phyloP scores from a whole-genome alignment of 352 stramenopile species.

The Phytopythium chamaehyphon region DNA sequence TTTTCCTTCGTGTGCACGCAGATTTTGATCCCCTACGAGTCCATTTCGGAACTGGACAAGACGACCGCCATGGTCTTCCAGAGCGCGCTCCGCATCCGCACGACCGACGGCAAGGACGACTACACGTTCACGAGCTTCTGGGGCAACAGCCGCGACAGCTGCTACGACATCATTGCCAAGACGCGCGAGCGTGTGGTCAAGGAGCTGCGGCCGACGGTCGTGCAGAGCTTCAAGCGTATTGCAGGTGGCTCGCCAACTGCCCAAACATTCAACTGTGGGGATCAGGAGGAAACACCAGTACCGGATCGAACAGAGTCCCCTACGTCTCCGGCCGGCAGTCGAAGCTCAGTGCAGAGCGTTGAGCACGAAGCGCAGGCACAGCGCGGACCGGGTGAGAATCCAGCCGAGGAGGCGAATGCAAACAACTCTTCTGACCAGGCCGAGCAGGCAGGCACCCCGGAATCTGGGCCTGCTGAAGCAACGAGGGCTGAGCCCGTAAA shows the following conservation, averaged over 20 bases:
- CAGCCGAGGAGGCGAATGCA: not conserved
- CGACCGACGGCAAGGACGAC: constrained; percentile 50
- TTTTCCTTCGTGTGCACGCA: constrained; percentile 14
- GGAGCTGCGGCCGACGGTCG: constrained; percentile 17
- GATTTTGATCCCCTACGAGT: constrained; percentile 84
- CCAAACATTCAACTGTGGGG: not conserved
- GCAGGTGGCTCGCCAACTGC: not conserved
- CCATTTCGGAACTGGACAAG: constrained; percentile 76
- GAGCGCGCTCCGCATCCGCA: constrained; percentile 64
- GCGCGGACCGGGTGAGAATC: not conserved
- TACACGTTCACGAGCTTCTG: constrained; percentile 88
- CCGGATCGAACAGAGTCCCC: constrained; percentile 1
- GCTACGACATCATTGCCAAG: constrained; percentile 67
- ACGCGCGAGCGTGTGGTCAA: constrained; percentile 53
- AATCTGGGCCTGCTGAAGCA: too few species aligned
- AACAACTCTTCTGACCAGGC: constrained; percentile 5
- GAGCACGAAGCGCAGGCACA: not conserved
- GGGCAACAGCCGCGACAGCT: constrained; percentile 76
- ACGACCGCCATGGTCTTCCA: constrained; percentile 84
- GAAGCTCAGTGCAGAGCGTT: constrained; percentile 6
- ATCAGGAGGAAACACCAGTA: not conserved
- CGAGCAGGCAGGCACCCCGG: too few species aligned
- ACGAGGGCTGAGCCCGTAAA: too few species aligned
- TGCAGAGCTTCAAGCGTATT: constrained; percentile 5
- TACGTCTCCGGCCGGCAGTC: not conserved